Percentiles rank a stretch among this genome's conserved stretches.
These are phyloP conservation scores for Hortiboletus rubellus DNA, from an alignment of 1,284 basidiomycete species.

Conservation along the genomic window DNA sequence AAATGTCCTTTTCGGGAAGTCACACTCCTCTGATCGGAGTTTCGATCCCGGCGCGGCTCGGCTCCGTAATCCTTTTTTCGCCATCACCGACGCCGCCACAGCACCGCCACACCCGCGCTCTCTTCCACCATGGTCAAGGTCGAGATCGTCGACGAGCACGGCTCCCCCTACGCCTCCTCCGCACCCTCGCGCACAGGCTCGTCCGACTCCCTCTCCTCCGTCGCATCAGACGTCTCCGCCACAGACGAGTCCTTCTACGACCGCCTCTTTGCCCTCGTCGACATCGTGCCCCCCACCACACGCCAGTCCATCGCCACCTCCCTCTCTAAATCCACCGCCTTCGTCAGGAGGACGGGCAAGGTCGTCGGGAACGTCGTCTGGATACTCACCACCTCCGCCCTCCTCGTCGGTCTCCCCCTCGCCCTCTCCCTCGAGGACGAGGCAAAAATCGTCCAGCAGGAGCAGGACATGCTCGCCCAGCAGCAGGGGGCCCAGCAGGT, in stretches of 20 bases:
- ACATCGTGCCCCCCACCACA: constrained; percentile 92
- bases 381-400: constrained; percentile 91
- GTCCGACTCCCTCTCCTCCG: constrained; percentile 70
- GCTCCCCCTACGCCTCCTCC: constrained; percentile 68
- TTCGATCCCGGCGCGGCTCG: constrained; percentile 21
- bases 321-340: constrained; percentile 59
- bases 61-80: constrained; percentile 23
- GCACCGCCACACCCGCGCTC: constrained; percentile 12
- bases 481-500: constrained; percentile 92
- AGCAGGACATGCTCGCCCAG: constrained; percentile 92
- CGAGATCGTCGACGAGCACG: constrained; percentile 77
- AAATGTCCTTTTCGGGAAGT: constrained; percentile 11
- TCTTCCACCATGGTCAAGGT: constrained; percentile 72
- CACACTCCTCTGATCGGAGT: constrained; percentile 23
- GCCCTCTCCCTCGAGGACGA: constrained; percentile 95
- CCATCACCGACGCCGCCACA: constrained; percentile 16
- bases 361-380: constrained; percentile 88
- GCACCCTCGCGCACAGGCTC: constrained; percentile 68
- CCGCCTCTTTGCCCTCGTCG: constrained; percentile 87
- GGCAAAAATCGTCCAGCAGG: constrained; percentile 90
- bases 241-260: constrained; percentile 84
- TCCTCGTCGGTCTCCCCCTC: constrained; percentile 91
- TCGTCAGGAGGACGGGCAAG: constrained; percentile 67
- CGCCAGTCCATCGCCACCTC: constrained; percentile 72
- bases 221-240: constrained; percentile 61